Conservation (phyloP, 352 stramenopile genomes). For the Pythium vanterpoolii region DNA sequence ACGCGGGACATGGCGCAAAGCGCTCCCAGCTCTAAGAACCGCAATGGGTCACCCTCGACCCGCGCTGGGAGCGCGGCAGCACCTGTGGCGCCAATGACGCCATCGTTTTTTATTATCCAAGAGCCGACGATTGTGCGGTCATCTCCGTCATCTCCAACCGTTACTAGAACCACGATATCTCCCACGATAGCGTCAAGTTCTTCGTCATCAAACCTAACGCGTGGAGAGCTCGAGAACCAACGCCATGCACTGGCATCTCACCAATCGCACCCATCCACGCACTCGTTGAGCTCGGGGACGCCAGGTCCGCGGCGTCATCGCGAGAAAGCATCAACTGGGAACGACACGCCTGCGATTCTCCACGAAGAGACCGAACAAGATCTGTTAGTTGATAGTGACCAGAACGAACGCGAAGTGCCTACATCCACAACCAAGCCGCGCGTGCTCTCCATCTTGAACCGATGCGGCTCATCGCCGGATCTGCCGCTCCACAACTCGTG, state of each 20-base stretch:
- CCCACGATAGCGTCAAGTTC: not conserved
- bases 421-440: not conserved
- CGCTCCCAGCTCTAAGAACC: conserved; percentile 11
- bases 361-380: conserved; percentile 24
- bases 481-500: conserved; percentile 53
- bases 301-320: conserved; percentile 10
- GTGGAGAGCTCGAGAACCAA: conserved; percentile 17
- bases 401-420: not conserved
- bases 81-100: conserved; percentile 19
- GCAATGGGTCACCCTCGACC: conserved; percentile 10
- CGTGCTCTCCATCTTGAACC: conserved; percentile 44
- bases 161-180: not conserved
- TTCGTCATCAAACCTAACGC: not conserved
- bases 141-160: not conserved
- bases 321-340: not conserved
- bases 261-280: conserved; percentile 4
- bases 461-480: conserved; percentile 56
- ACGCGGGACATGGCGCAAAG: not conserved
- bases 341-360: conserved; percentile 2
- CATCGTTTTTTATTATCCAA: conserved; percentile 71
- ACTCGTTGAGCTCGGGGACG: conserved; percentile 23
- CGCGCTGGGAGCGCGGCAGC: not conserved
- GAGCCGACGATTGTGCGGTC: conserved; percentile 30
- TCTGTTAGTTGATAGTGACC: conserved; percentile 13
- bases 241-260: conserved; percentile 17